A percentile compares a stretch with the other conserved stretches of the same genome.
Conservation (phyloP, 2,329 filamentous ascomycete species). For the Pyrenochaeta sp. region DNA sequence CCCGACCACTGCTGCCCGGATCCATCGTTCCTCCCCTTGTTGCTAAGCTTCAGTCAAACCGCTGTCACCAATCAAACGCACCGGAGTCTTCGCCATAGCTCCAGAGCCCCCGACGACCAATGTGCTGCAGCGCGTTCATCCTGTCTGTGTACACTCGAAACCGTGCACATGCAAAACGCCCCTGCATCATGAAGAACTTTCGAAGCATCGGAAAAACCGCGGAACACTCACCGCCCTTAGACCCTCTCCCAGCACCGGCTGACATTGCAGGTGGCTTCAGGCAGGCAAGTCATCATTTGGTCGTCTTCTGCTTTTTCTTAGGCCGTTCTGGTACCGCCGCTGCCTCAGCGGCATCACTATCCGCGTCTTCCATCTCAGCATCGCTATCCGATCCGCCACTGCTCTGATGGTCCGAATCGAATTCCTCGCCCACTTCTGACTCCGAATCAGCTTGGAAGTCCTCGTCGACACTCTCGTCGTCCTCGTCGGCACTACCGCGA, state of each 20-base stretch:
- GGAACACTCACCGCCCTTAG: constrained; percentile 31
- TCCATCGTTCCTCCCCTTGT: neutral
- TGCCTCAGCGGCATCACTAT: constrained; percentile 57
- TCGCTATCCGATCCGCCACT: constrained; percentile 75
- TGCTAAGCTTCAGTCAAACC: neutral
- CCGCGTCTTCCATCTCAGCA: constrained; percentile 70
- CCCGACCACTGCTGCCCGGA: neutral
- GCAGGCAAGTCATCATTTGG: constrained; percentile 34
- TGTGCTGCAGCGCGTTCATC: neutral
- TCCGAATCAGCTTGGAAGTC: constrained; percentile 94
- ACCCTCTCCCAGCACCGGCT: constrained; percentile 14
- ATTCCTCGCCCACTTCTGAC: constrained; percentile 96
- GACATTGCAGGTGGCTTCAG: neutral
- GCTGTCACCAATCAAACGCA: neutral
- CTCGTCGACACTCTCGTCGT: constrained; percentile 93
- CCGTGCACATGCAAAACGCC: constrained; percentile 18
- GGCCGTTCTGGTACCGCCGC: constrained; percentile 63
- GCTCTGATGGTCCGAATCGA: constrained; percentile 88
- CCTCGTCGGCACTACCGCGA: constrained; percentile 92
- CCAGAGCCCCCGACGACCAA: neutral
- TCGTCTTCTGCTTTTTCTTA: constrained; percentile 70
- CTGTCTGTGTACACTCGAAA: neutral
- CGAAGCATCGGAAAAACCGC: constrained; percentile 27
- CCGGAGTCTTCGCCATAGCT: constrained; percentile 2
- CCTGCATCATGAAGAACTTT: constrained; percentile 32